Evolutionary conservation across 1,139 yeast species (phyloP), one percentile per base, ranked within the genome.

Genomic region (Eremothecium gossypii): DNA sequence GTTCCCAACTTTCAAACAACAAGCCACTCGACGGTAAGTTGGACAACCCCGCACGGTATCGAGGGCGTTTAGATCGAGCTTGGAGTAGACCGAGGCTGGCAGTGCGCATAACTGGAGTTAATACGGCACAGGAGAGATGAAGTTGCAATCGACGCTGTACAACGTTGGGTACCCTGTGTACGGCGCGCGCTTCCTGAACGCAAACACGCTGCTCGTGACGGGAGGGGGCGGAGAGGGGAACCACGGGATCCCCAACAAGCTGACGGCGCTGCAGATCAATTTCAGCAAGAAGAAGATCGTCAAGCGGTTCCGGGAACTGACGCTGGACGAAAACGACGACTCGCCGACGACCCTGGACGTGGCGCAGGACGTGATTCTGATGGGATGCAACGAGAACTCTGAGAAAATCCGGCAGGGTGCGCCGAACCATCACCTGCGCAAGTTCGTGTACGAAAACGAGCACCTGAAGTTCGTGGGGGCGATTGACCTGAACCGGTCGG

Each of bases 191-290:
- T 89, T 85, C 59, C 68, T 80, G 42, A 71, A 76, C 52, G 73
- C 79, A 51, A 68, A 71, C 50, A 74, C 80, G 3, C 62, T 87
- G 30, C 63, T 87, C 41, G 83, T 83, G 27, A 77, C 87, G 5
- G 98, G 98, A 34, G 98, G 97, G 36, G 96, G 96, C 31, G 97
- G 96, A 32, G 95, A 85, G 61, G 95, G 95, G 11, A 80, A 76
- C 55, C 80, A 85, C 57, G 96, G 96, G 36, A 77, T 87, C 43
- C 84, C 91, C 37, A 89, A 89, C 63, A 86, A 83, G 60, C 69
- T 89, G 52, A 78, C 87, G n/a, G 86, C 83, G 12, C 64, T 81
- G 38, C 68, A 74, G 44, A 68, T 83, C 43, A 73, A 74, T 52
- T 77, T 78, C 46, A 67, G 70, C 31, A 60, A 66, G 37, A 73